phyloP scores from a whole-genome alignment of 1,284 basidiomycete genomes.

The Vanrija humicola region DNA sequence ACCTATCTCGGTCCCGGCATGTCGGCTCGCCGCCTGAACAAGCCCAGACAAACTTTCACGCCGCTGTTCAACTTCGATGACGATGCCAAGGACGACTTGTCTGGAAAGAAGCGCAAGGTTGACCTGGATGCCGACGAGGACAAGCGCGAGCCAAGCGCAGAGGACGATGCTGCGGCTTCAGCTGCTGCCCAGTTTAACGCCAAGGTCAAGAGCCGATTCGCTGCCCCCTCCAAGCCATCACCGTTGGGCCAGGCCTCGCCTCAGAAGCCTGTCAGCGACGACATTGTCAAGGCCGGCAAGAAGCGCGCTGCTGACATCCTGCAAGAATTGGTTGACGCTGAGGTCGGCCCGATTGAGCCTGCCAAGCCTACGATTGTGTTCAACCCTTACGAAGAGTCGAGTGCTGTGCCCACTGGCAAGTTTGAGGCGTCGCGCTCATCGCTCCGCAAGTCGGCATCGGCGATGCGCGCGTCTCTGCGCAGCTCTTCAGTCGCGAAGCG shows the following conservation, averaged over 20 bases:
- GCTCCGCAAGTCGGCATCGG: constrained; percentile 7
- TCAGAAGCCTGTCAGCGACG: neutral
- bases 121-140: neutral
- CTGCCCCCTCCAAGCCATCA: constrained; percentile 8
- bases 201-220: neutral
- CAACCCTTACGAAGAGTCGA: constrained; percentile 38
- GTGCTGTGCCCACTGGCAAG: constrained; percentile 3
- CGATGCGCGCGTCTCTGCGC: constrained; percentile 3
- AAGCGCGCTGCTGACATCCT: constrained; percentile 38
- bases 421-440: neutral
- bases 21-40: constrained; percentile 29
- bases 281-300: constrained; percentile 22
- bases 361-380: constrained; percentile 26
- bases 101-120: constrained; percentile 19
- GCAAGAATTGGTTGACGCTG: constrained; percentile 33
- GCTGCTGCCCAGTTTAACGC: constrained; percentile 11
- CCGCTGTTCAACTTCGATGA: constrained; percentile 20
- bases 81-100: constrained; percentile 7
- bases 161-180: constrained; percentile 3
- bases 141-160: neutral
- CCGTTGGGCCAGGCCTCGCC: constrained; percentile 15
- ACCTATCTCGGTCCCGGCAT: constrained; percentile 42
- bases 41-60: constrained; percentile 10
- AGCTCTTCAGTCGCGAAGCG: constrained; percentile 25
- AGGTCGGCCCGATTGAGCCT: constrained; percentile 23